A percentile compares a stretch with the other conserved stretches of the same genome.
Conservation (phyloP, 75 land plant species). For the Pinus albicaulis region DNA sequence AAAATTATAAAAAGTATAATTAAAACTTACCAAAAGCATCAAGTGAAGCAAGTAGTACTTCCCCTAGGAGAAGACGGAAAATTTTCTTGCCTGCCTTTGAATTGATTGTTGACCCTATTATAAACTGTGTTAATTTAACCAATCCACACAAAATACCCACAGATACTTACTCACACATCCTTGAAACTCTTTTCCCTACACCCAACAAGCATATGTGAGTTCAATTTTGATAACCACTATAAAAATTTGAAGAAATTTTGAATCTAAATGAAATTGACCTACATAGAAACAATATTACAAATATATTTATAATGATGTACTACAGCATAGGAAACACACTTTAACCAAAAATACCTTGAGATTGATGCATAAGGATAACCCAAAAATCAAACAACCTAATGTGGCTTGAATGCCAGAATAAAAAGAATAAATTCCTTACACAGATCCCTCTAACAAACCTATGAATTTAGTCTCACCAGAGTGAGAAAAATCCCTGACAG, state of each 20-base stretch:
- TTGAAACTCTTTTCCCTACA: constrained; percentile 72
- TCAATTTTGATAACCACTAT: not conserved
- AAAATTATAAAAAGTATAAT: not conserved
- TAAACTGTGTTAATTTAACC: constrained; percentile 67
- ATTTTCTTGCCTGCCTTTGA: constrained; percentile 67
- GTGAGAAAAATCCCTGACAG: not conserved
- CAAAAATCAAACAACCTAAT: too few relatives aligned
- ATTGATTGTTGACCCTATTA: constrained; percentile 55
- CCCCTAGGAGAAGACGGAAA: constrained; percentile 78
- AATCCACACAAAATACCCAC: constrained; percentile 61
- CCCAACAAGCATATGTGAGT: not conserved
- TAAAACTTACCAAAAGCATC: constrained; percentile 78
- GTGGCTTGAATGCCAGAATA: too few relatives aligned
- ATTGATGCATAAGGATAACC: too few relatives aligned
- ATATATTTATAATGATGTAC: not conserved
- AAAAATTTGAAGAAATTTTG: not conserved
- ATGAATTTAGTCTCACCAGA: too few relatives aligned
- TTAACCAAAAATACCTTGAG: not conserved
- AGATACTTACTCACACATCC: constrained; percentile 71
- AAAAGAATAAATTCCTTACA: too few relatives aligned
- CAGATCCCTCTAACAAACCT: too few relatives aligned
- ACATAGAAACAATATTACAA: not conserved
- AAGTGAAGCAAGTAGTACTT: constrained; percentile 81
- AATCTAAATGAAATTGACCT: not conserved
- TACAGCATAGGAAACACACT: not conserved